Base-by-base conservation (phyloP, 768 basidiomycete species). In the Boletus speciosus region DNA sequence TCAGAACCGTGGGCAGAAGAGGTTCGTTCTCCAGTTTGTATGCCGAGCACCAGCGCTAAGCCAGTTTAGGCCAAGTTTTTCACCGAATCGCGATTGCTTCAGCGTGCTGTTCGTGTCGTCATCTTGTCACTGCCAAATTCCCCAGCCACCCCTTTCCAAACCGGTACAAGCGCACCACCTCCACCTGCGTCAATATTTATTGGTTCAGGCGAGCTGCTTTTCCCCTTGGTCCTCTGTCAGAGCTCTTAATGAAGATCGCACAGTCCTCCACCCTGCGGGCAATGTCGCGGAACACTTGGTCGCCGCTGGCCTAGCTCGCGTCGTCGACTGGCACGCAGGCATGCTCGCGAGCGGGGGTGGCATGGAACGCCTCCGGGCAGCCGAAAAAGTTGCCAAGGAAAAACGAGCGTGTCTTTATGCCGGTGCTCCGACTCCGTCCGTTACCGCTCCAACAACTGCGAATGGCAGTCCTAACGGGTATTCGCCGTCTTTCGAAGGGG, bases 241-340 rank as follows among this genome's bases (percentile, higher is more conserved):
- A n/a, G 14, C 21, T 31, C 44, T 53, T 36, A 38, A 44, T 5
- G 15, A 45, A 34, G 21, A 1, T 37, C 40, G 9, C 31, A 2
- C 42, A 90, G 88, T 92, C 12, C 73, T 90, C 39, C 96, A 98
- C 67, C 94, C 96, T 9, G 90, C 86, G 16, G 96, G 96, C 32
- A 97, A 97, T 71, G 87, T 99, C 25, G 94, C 93, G 12, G 92
- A 96, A 61, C 85, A 89, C 70, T 78, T 99, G 37, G 84, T 93
- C 29, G 82, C 80, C 5, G 81, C 83, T 42, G 95, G 96, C 29
- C 77, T 98, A 2, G 96, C 95, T 16, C 87, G 92, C 53, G 81
- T 98, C 47, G 87, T 98, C 54, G 95, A 96, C 67, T 98, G 95
- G 95, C 96, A 99, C 69, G 94, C 96, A 15, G 95, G 95, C 21